Evolutionary conservation across 768 basidiomycete species (phyloP), one percentile per base, ranked within the genome.

Genomic region (Candolleomyces eurysporus): DNA sequence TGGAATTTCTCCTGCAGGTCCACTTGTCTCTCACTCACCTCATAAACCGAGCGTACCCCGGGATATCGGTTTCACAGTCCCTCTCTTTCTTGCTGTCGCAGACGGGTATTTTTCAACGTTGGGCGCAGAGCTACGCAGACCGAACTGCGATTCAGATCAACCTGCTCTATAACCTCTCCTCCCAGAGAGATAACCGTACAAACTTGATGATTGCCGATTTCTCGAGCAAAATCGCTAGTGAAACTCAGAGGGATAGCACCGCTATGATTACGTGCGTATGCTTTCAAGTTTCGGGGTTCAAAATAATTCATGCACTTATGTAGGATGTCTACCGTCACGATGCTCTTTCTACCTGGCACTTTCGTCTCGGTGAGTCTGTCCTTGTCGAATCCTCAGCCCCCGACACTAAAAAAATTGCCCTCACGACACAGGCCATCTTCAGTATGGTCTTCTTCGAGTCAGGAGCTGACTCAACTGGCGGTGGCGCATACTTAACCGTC

Each of bases 281-380:
- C 32, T 30, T 52, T 8, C 21, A 36, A 39, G 14, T 57, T 22
- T 48, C 16, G 6, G 32, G 32, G 16, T n/a, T 40, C 7, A 5
- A 43, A 31, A 8, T 7, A 19, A 30, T 6, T 13, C 50, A 48
- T 11, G 36, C 19, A 7, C 3, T 51, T 57, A n/a, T 19, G 52
- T 22, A 70, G 69, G 17, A 71, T 71, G 63, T 65, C 69, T 31
- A 65, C 68, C 22, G 68, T 71, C 7, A 69, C 68, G 5, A 71
- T 71, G 69, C 60, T 71, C 31, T 71, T 71, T 55, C 65, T 71
- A 22, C 69, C 69, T 11, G 69, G 68, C 7, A 66, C 69, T n/a
- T 71, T 71, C 55, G 65, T 71, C 9, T 71, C 65, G 4, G 69
- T 68, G 48, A 48, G 65, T 59, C n/a, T 9, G 21, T 13, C 39